Evolutionary conservation across 2,329 filamentous ascomycete genomes (phyloP).

Genomic region (Colletotrichum sp.): DNA sequence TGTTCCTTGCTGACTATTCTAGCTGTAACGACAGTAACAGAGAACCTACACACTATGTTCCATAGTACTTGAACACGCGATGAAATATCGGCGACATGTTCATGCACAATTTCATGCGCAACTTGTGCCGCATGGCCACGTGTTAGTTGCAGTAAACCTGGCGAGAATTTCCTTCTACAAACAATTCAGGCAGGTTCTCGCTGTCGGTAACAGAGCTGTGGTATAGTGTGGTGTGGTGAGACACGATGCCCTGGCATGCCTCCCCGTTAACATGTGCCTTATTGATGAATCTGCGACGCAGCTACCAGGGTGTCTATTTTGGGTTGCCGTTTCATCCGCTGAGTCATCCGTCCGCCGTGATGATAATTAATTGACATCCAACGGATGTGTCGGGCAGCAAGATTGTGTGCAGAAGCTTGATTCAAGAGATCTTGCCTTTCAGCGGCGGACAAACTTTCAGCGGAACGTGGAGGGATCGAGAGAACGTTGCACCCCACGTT

Average conservation of each 20-base stretch:
- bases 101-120: background rate
- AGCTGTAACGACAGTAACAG: background rate
- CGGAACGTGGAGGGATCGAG: background rate
- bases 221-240: background rate
- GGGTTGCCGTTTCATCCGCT: background rate
- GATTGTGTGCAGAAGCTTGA: background rate
- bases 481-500: background rate
- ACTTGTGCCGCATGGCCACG: rapidly evolving
- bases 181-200: rapidly evolving
- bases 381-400: background rate
- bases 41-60: rapidly evolving
- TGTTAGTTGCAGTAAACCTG: background rate
- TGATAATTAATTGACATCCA: background rate
- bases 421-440: background rate
- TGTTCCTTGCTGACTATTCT: background rate
- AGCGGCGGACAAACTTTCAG: background rate
- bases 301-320: background rate
- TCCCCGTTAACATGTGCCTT: background rate
- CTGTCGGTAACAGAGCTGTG: background rate
- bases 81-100: background rate
- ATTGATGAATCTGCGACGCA: background rate
- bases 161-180: background rate
- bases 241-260: background rate
- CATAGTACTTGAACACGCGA: background rate
- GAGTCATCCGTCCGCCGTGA: background rate